Conservation (phyloP, 129 eudicot genomes). For the Flaveria bidentis region DNA sequence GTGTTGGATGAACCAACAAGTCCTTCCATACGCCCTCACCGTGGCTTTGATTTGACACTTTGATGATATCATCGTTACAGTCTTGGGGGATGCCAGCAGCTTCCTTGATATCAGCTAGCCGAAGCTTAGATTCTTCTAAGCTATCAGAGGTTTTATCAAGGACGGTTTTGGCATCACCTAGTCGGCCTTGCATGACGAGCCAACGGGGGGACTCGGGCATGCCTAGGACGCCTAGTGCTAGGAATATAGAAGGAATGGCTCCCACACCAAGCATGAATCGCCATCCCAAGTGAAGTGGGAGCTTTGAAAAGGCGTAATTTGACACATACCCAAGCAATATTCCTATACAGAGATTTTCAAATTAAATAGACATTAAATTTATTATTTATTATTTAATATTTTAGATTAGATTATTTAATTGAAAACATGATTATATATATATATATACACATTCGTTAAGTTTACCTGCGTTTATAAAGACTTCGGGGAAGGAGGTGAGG, state of each 20-base stretch:
- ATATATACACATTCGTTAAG: too few species aligned
- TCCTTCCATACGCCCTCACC: conserved; percentile 65
- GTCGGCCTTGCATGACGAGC: conserved; percentile 73
- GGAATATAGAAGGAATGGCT: conserved; percentile 52
- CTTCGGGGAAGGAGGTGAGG: conserved; percentile 72
- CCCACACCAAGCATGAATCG: conserved; percentile 75
- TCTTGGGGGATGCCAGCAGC: conserved; percentile 64
- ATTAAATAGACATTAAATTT: too few species aligned
- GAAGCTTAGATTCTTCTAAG: conserved; percentile 46
- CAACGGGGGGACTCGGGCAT: conserved; percentile 90
- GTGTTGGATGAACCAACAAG: conserved; percentile 60
- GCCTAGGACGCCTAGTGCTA: conserved; percentile 54
- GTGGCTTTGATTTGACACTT: conserved; percentile 30
- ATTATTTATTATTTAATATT: too few species aligned
- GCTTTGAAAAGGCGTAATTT: conserved; percentile 53
- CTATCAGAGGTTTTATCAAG: conserved; percentile 62
- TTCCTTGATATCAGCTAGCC: conserved; percentile 53
- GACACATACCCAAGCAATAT: conserved; percentile 66
- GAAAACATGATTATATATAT: too few species aligned
- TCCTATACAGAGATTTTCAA: conserved; percentile 25
- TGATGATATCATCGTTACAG: conserved; percentile 56
- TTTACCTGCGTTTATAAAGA: conserved; percentile 52
- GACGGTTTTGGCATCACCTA: conserved; percentile 65
- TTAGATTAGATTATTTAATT: too few species aligned
- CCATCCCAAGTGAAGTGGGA: conserved; percentile 51